Percentiles rank a stretch among this genome's conserved stretches.
phyloP scores from a whole-genome alignment of 192 early-diverging fungal genomes.

The Mortierella alpina region DNA sequence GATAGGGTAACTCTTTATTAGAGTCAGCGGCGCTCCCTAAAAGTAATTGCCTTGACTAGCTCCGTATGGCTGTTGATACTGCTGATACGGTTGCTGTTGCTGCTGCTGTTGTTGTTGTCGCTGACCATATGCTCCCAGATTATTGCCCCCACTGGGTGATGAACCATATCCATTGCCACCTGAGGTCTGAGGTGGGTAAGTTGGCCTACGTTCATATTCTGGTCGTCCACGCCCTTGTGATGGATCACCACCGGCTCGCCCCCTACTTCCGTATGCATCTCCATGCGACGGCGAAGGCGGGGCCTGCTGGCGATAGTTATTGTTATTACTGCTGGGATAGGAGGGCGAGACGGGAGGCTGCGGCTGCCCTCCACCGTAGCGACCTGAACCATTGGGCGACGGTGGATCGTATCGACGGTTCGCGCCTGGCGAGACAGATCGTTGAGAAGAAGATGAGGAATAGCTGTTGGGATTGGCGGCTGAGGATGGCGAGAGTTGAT shows the following conservation, averaged over 20 bases:
- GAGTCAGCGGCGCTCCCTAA: conserved; percentile 1
- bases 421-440: conserved; percentile 20
- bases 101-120: conserved; percentile 24
- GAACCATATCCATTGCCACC: neutral
- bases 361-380: neutral
- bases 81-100: conserved; percentile 14
- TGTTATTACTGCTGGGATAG: conserved; percentile 7
- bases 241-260: conserved; percentile 9
- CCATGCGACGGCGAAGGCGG: conserved; percentile 5
- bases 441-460: conserved; percentile 18
- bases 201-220: conserved; percentile 24
- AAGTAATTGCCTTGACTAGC: conserved; percentile 35
- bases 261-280: conserved; percentile 15
- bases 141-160: conserved; percentile 12
- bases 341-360: conserved; percentile 9
- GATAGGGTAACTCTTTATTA: too few relatives aligned
- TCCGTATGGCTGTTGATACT: conserved; percentile 9
- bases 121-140: conserved; percentile 35
- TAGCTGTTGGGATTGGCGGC: conserved; percentile 10
- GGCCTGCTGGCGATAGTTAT: neutral
- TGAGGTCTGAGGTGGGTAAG: conserved; percentile 12
- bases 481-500: conserved; percentile 28
- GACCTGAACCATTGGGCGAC: conserved; percentile 5
- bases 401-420: conserved; percentile 33
- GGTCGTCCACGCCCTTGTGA: conserved; percentile 16